phyloP scores from a whole-genome alignment of 148 eudicot genomes.

The Diospyros kaki region DNA sequence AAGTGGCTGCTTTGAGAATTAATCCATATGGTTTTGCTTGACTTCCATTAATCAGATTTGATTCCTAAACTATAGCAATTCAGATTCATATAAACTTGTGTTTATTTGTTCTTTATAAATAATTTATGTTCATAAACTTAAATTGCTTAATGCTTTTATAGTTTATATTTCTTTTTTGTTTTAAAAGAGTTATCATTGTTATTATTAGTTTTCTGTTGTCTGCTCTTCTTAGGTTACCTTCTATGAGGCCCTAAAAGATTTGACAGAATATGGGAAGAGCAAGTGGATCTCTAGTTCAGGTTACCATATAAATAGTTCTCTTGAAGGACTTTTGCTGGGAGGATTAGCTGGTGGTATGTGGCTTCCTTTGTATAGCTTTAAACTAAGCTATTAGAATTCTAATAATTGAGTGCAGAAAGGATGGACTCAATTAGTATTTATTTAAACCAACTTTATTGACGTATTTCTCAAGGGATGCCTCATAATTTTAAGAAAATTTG shows the following conservation, averaged over 20 bases:
- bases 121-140: neutral
- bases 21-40: neutral
- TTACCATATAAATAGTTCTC: constrained; percentile 45
- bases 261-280: constrained; percentile 61
- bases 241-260: constrained; percentile 68
- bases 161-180: no score
- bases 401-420: neutral
- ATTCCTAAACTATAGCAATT: neutral
- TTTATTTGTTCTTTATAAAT: no score
- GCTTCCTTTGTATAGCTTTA: constrained; percentile 3
- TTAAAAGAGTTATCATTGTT: no score
- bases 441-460: neutral
- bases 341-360: constrained; percentile 84
- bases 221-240: constrained; percentile 57
- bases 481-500: constrained; percentile 8
- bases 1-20: no score
- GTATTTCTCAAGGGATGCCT: neutral
- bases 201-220: no score
- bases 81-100: neutral
- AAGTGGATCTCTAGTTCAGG: constrained; percentile 46
- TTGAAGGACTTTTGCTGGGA: constrained; percentile 79
- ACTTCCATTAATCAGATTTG: neutral
- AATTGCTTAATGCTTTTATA: neutral
- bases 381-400: neutral
- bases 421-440: neutral